These are phyloP conservation scores for Myriangium duriaei DNA, from an alignment of 2,329 filamentous ascomycete species.

Conservation along the genomic window DNA sequence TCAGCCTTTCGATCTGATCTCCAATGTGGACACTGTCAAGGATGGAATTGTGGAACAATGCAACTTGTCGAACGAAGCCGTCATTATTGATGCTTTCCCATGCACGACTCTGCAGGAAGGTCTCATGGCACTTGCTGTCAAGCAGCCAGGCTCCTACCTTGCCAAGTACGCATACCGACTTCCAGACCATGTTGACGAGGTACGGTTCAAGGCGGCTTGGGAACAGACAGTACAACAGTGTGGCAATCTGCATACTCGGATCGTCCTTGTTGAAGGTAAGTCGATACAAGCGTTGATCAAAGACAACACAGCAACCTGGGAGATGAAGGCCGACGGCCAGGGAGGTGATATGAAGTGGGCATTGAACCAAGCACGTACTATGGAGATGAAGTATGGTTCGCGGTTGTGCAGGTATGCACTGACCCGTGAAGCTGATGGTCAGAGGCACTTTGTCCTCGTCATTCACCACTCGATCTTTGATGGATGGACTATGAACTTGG, in stretches of 20 bases:
- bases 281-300: neutral
- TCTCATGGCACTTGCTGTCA: slow-evolving; percentile 60
- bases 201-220: slow-evolving; percentile 26
- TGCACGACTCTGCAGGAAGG: slow-evolving; percentile 80
- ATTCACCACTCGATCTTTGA: slow-evolving; percentile 6
- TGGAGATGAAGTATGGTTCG: neutral
- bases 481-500: slow-evolving; percentile 2
- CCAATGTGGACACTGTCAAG: slow-evolving; percentile 15
- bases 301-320: neutral
- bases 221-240: slow-evolving; percentile 2
- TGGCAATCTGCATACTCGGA: neutral
- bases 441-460: neutral
- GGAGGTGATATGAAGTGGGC: no score
- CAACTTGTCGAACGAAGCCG: slow-evolving; percentile 20
- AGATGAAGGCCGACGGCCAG: no score
- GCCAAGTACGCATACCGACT: slow-evolving; percentile 26
- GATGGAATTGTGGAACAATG: slow-evolving; percentile 17
- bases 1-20: neutral
- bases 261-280: slow-evolving; percentile 1
- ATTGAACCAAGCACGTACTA: neutral
- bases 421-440: neutral
- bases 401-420: neutral
- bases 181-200: slow-evolving; percentile 20
- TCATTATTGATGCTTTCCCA: slow-evolving; percentile 61
- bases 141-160: slow-evolving; percentile 29